These are phyloP conservation scores for Melaleuca alternifolia DNA, from an alignment of 345 rosid species.

Conservation along the genomic window DNA sequence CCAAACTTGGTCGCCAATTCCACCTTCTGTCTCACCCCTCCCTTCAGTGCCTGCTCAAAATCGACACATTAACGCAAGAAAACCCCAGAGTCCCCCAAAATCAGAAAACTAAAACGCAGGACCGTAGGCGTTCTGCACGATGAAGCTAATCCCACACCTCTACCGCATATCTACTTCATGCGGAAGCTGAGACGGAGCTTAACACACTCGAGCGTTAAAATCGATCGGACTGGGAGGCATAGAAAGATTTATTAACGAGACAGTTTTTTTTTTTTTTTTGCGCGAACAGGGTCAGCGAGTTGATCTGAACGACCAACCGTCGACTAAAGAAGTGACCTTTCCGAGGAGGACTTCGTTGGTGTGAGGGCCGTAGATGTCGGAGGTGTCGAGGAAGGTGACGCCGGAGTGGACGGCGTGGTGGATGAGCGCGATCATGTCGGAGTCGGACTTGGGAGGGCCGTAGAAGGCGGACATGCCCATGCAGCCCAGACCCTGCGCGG, in stretches of 20 bases:
- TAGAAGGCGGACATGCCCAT: constrained; percentile 40
- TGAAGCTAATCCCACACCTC: neutral
- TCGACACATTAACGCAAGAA: neutral
- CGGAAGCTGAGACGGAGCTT: neutral
- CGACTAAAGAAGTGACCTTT: constrained; percentile 4
- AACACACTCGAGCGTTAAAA: neutral
- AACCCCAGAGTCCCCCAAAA: neutral
- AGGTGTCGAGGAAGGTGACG: constrained; percentile 41
- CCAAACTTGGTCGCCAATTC: constrained; percentile 64
- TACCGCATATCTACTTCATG: neutral
- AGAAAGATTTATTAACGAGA: too few species aligned
- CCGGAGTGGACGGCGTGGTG: constrained; percentile 40
- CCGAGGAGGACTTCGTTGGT: constrained; percentile 45
- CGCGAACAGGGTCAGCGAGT: too few species aligned
- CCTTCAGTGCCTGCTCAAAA: constrained; percentile 39
- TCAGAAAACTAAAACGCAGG: too few species aligned
- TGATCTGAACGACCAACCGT: neutral
- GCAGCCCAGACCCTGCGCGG: constrained; percentile 50
- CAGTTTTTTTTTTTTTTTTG: too few species aligned
- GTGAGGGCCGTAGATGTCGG: constrained; percentile 36
- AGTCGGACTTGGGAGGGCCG: constrained; percentile 34
- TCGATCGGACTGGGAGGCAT: neutral
- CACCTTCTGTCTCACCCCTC: constrained; percentile 34
- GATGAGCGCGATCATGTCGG: constrained; percentile 41
- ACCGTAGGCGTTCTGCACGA: neutral